phyloP scores from a whole-genome alignment of 164 flowering plant genomes.

The Stephania japonica region DNA sequence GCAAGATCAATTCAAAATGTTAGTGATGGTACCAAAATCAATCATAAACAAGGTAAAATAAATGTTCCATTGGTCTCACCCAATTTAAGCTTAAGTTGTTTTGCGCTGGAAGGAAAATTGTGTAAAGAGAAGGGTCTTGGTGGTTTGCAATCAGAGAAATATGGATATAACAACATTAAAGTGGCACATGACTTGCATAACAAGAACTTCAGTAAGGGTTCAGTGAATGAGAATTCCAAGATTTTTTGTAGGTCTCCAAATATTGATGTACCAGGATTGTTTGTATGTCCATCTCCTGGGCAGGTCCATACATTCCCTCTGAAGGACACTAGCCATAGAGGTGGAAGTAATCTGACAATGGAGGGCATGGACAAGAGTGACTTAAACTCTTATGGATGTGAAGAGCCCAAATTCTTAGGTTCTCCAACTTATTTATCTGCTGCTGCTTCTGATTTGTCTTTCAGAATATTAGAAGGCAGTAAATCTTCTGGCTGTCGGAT shows the following conservation, averaged over 20 bases:
- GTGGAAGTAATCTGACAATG: not conserved
- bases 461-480: constrained; percentile 11
- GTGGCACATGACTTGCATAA: constrained; percentile 7
- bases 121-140: constrained; percentile 7
- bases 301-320: constrained; percentile 7
- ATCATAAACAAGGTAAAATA: constrained; percentile 6
- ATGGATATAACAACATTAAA: not conserved
- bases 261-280: constrained; percentile 12
- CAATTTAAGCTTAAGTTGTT: constrained; percentile 6
- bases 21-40: constrained; percentile 6
- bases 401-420: constrained; percentile 12
- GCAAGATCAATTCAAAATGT: constrained; percentile 35
- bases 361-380: not conserved
- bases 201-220: constrained; percentile 12
- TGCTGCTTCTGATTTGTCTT: constrained; percentile 12
- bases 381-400: constrained; percentile 6
- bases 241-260: constrained; percentile 2
- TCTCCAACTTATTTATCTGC: constrained; percentile 12
- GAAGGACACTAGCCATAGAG: constrained; percentile 4
- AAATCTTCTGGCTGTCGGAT: constrained; percentile 19
- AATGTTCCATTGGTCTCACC: constrained; percentile 15
- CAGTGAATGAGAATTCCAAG: constrained; percentile 1
- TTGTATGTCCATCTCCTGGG: constrained; percentile 10
- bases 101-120: constrained; percentile 10
- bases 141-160: constrained; percentile 10